phyloP scores from a whole-genome alignment of 192 early-diverging fungal species.

The Backusella psychrophila region DNA sequence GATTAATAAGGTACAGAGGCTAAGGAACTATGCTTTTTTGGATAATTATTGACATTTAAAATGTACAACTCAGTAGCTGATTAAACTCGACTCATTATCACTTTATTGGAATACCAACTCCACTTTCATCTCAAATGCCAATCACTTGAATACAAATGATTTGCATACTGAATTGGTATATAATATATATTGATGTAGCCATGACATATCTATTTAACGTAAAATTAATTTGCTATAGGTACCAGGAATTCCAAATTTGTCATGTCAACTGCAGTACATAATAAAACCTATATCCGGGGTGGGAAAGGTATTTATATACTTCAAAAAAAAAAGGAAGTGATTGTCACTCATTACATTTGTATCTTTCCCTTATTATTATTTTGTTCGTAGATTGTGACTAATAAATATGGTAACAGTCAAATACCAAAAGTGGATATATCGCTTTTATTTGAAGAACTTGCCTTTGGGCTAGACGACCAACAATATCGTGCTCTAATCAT shows the following conservation, averaged over 20 bases:
- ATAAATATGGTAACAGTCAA: conserved; percentile 5
- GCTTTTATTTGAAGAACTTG: conserved; percentile 77
- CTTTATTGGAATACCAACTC: conserved; percentile 78
- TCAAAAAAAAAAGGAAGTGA: neutral
- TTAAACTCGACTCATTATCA: conserved; percentile 56
- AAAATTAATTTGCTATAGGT: conserved; percentile 36
- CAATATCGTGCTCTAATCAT: conserved; percentile 70
- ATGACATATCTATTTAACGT: neutral
- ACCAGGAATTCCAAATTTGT: conserved; percentile 35
- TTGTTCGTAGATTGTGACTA: conserved; percentile 17
- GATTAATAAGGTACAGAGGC: conserved; percentile 59
- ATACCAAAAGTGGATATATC: conserved; percentile 46
- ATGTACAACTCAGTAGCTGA: conserved; percentile 39
- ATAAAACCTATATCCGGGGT: conserved; percentile 75
- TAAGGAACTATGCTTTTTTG: neutral
- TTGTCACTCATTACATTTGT: conserved; percentile 38
- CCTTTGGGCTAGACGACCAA: conserved; percentile 69
- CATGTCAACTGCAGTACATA: conserved; percentile 59
- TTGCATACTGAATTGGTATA: conserved; percentile 16
- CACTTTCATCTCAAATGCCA: neutral
- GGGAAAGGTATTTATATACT: conserved; percentile 49
- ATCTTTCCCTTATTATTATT: neutral
- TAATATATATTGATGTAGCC: neutral
- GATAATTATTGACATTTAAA: neutral
- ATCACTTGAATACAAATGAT: neutral